Evolutionary conservation across 2,329 filamentous ascomycete genomes (phyloP).

Genomic region (Alternaria burnsii): DNA sequence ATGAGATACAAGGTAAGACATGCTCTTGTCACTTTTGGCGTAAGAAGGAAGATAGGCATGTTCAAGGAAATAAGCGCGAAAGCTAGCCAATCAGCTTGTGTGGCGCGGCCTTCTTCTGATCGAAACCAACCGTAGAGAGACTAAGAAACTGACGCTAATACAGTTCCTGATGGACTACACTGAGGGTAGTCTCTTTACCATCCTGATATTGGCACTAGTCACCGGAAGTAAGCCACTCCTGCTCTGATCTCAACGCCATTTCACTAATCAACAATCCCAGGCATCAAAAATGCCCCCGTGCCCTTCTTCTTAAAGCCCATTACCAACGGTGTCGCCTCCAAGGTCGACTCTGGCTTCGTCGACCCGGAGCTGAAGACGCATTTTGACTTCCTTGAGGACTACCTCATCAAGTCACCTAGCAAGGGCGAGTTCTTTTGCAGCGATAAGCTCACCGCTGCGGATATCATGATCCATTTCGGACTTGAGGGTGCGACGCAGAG

Average conservation of each 20-base stretch:
- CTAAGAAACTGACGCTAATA: conserved; percentile 42
- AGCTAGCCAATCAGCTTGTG: neutral
- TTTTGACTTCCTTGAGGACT: conserved; percentile 61
- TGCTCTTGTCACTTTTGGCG: neutral
- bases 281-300: conserved; percentile 61
- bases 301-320: conserved; percentile 76
- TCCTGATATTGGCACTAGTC: conserved; percentile 71
- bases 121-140: neutral
- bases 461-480: conserved; percentile 63
- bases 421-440: conserved; percentile 62
- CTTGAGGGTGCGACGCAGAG: conserved; percentile 55
- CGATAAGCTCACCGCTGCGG: conserved; percentile 58
- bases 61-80: neutral
- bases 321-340: conserved; percentile 62
- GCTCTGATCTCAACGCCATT: neutral
- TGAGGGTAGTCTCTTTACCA: conserved; percentile 83
- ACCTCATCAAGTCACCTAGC: conserved; percentile 57
- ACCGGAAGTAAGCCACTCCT: conserved; percentile 51
- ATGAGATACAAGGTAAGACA: conserved; percentile 60
- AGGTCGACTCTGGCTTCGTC: conserved; percentile 57
- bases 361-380: conserved; percentile 58
- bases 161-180: conserved; percentile 74
- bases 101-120: neutral
- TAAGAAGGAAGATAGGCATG: neutral
- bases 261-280: conserved; percentile 11